Evolutionary conservation across 768 basidiomycete genomes (phyloP).

Genomic region (Tephrocybe sp.): DNA sequence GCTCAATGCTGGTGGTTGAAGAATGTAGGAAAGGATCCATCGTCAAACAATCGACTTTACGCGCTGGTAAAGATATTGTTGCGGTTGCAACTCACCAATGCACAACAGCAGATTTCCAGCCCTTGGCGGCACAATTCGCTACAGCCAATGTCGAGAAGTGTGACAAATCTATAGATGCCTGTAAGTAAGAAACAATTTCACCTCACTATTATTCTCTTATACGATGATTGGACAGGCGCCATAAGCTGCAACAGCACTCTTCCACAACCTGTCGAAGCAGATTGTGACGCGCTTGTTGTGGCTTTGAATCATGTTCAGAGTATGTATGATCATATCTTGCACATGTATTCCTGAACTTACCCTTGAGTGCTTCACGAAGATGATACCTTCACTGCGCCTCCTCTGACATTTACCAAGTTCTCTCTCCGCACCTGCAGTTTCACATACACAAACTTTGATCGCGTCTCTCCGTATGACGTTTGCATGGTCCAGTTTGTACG

Average conservation of each 20-base stretch:
- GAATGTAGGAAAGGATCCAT: neutral
- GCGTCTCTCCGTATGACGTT: neutral
- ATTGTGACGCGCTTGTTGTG: conserved; percentile 1
- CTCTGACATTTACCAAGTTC: neutral
- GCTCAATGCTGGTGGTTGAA: neutral
- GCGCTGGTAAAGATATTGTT: neutral
- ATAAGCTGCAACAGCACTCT: neutral
- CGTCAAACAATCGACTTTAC: neutral
- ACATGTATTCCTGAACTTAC: neutral
- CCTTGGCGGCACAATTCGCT: neutral
- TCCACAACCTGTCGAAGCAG: neutral
- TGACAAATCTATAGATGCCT: neutral
- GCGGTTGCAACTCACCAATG: neutral
- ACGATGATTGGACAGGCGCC: neutral
- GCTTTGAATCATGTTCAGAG: conserved; percentile 3
- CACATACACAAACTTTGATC: conserved; percentile 4
- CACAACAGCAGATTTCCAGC: neutral
- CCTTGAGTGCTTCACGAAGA: neutral
- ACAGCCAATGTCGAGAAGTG: neutral
- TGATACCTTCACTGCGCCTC: neutral
- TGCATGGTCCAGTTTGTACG: conserved; percentile 2
- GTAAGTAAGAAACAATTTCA: neutral
- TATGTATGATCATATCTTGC: neutral
- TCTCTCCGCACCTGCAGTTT: conserved; percentile 2
- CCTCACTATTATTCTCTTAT: no score